These are phyloP conservation scores for Penicillium canariense DNA, from an alignment of 495 filamentous ascomycete genomes.

Conservation along the genomic window DNA sequence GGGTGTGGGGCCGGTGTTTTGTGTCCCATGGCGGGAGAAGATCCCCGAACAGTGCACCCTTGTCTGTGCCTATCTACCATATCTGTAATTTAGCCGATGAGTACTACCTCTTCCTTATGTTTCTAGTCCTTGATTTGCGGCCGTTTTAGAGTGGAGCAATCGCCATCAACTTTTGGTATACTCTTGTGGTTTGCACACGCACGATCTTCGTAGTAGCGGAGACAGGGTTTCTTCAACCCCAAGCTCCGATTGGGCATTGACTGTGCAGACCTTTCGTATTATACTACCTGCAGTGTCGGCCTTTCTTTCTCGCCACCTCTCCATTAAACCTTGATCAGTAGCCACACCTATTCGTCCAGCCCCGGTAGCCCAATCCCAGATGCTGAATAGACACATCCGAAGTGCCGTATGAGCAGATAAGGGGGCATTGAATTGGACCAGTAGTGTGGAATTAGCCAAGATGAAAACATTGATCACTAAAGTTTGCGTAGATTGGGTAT, in stretches of 20 bases:
- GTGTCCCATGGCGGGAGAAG: constrained; percentile 1
- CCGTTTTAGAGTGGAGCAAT: constrained; percentile 32
- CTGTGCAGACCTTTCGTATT: too few relatives aligned
- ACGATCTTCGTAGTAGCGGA: too few relatives aligned
- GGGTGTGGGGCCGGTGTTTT: constrained; percentile 1
- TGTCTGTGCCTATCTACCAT: constrained; percentile 29
- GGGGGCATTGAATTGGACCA: not conserved
- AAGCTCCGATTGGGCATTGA: too few relatives aligned
- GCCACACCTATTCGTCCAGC: too few relatives aligned
- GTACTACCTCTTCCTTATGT: constrained; percentile 22
- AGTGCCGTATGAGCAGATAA: too few relatives aligned
- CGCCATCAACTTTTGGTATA: constrained; percentile 19
- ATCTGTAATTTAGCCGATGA: constrained; percentile 40
- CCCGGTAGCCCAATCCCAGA: too few relatives aligned
- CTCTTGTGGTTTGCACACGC: too few relatives aligned
- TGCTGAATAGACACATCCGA: too few relatives aligned
- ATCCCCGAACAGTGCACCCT: constrained; percentile 8
- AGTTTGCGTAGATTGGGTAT: not conserved
- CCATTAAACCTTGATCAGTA: too few relatives aligned
- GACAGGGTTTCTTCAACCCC: too few relatives aligned
- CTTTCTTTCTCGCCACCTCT: too few relatives aligned
- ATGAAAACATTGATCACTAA: not conserved
- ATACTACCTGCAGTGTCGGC: too few relatives aligned
- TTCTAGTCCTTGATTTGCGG: constrained; percentile 15
- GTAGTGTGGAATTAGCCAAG: not conserved